Conservation (phyloP, 441 rosid species). For the Erodium trifolium region DNA sequence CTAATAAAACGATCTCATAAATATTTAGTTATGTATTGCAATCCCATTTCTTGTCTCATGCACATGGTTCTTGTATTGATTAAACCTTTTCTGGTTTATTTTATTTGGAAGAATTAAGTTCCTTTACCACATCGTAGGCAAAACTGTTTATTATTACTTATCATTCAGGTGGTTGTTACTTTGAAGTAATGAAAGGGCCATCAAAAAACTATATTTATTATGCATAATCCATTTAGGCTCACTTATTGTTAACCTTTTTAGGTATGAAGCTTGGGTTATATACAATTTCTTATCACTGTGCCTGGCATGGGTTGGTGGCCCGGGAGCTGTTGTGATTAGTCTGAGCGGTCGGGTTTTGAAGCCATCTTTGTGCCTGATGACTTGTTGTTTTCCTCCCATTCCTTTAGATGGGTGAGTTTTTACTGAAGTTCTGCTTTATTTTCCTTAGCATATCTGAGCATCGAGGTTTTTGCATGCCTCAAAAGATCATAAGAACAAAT, state of each 20-base stretch:
- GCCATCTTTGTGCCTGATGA: conserved; percentile 77
- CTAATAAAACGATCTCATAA: too few relatives aligned
- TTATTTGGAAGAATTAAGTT: too few relatives aligned
- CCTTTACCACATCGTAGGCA: too few relatives aligned
- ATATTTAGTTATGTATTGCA: too few relatives aligned
- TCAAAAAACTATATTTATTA: neutral
- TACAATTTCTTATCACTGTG: conserved; percentile 81
- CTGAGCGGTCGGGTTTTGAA: conserved; percentile 69
- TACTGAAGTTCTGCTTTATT: neutral
- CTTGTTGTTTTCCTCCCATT: conserved; percentile 82
- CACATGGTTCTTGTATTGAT: too few relatives aligned
- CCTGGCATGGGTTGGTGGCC: conserved; percentile 99
- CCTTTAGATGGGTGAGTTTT: conserved; percentile 79
- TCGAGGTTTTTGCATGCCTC: too few relatives aligned
- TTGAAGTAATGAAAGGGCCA: neutral
- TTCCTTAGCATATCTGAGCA: neutral
- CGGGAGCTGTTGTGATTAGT: conserved; percentile 92
- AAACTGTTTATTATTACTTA: too few relatives aligned
- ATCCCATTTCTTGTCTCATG: too few relatives aligned
- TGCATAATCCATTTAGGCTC: neutral
- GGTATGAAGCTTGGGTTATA: conserved; percentile 98
- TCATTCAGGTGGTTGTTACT: neutral
- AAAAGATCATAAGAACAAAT: neutral
- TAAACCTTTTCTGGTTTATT: too few relatives aligned
- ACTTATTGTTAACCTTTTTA: conserved; percentile 22